phyloP scores from a whole-genome alignment of 192 early-diverging fungal genomes.

The Chytriomyces sp. region DNA sequence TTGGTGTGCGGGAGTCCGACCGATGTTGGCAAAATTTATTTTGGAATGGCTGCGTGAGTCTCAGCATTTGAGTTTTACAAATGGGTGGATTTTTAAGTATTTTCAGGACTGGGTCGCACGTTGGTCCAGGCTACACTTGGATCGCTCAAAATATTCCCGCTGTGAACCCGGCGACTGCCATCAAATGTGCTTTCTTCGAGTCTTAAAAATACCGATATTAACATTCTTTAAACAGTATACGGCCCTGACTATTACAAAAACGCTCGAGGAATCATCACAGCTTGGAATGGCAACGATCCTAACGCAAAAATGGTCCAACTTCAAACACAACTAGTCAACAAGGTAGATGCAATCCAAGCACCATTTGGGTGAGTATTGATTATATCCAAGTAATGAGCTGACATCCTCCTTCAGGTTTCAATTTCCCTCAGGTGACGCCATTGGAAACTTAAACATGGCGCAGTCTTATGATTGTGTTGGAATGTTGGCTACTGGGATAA shows the following conservation, averaged over 20 bases:
- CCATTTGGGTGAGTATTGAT: neutral
- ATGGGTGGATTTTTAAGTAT: no score
- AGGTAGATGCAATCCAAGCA: neutral
- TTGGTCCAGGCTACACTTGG: constrained; percentile 2
- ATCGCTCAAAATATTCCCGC: neutral
- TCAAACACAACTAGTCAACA: neutral
- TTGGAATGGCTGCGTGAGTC: neutral
- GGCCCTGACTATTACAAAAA: neutral
- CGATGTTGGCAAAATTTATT: neutral
- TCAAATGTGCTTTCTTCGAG: no score
- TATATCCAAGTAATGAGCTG: neutral
- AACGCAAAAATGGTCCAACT: no score
- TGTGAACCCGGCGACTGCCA: neutral
- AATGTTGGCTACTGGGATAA: neutral
- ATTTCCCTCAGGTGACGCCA: neutral
- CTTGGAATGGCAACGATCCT: no score
- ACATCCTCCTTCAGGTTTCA: neutral
- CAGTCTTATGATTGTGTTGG: neutral
- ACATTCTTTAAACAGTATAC: no score
- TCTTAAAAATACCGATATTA: no score
- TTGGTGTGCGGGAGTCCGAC: neutral
- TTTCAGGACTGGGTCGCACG: neutral
- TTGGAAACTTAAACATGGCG: neutral
- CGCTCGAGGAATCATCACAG: constrained; percentile 4
- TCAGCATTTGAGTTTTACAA: no score